Conservation (phyloP, 1,284 basidiomycete species). For the Puccinia horiana region DNA sequence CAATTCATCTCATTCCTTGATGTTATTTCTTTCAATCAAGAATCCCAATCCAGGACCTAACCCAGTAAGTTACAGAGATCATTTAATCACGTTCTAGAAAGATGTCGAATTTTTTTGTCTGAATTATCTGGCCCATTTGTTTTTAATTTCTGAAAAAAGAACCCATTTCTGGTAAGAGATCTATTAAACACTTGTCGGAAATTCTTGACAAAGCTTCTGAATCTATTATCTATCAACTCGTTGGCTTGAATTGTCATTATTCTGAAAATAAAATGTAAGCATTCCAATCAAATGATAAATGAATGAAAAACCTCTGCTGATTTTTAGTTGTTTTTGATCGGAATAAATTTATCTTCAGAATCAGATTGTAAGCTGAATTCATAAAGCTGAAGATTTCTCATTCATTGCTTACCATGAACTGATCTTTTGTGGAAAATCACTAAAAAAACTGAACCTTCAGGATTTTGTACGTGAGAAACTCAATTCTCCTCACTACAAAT, state of each 20-base stretch:
- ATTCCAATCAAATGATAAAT: no score
- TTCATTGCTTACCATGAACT: background rate
- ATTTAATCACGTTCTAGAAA: no score
- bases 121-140: no score
- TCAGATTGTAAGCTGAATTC: background rate
- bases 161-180: constrained; percentile 8
- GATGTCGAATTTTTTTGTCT: no score
- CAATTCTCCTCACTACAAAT: background rate
- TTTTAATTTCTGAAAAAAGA: background rate
- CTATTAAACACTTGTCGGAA: background rate
- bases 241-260: background rate
- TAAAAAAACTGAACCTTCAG: background rate
- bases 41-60: no score
- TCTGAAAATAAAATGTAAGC: no score
- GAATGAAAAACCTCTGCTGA: no score
- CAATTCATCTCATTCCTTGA: background rate
- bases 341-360: no score
- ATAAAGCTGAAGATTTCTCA: background rate
- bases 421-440: background rate
- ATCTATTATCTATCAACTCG: background rate
- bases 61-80: no score
- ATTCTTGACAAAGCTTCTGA: background rate
- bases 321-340: no score
- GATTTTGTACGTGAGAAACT: background rate
- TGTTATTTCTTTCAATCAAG: no score